These are phyloP conservation scores for Botryotinia narcissicola DNA, from an alignment of 2,329 filamentous ascomycete species.

Conservation along the genomic window DNA sequence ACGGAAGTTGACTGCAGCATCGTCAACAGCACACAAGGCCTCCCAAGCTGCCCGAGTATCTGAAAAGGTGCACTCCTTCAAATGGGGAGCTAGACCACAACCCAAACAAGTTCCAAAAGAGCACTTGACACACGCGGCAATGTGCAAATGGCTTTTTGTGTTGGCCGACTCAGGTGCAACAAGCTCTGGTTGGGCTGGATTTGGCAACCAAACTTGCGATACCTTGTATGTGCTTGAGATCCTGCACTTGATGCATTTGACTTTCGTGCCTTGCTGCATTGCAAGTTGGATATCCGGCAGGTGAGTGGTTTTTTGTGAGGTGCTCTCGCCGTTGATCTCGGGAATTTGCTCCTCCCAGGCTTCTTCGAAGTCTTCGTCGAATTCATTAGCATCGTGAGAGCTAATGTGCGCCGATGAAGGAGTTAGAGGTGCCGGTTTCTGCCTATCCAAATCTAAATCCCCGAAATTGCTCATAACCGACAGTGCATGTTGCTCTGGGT, in stretches of 20 bases:
- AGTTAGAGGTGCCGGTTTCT: neutral
- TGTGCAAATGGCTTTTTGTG: neutral
- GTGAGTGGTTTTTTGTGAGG: accelerated
- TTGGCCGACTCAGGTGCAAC: neutral
- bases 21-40: neutral
- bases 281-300: neutral
- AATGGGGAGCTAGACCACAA: neutral
- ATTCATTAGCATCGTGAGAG: neutral
- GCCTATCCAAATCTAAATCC: neutral
- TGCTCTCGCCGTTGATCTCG: neutral
- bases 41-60: neutral
- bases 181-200: neutral
- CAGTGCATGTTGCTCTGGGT: neutral
- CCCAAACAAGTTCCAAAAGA: neutral
- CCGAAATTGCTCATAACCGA: no score
- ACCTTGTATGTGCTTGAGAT: neutral
- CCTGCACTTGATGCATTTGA: neutral
- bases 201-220: neutral
- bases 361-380: neutral
- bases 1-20: neutral
- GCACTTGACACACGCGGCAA: neutral
- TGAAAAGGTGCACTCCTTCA: neutral
- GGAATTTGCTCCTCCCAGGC: neutral
- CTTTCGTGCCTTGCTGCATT: neutral
- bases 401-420: accelerated